These are phyloP conservation scores for Fraxinus pennsylvanica DNA, from an alignment of 257 asterid genomes.

Conservation along the genomic window DNA sequence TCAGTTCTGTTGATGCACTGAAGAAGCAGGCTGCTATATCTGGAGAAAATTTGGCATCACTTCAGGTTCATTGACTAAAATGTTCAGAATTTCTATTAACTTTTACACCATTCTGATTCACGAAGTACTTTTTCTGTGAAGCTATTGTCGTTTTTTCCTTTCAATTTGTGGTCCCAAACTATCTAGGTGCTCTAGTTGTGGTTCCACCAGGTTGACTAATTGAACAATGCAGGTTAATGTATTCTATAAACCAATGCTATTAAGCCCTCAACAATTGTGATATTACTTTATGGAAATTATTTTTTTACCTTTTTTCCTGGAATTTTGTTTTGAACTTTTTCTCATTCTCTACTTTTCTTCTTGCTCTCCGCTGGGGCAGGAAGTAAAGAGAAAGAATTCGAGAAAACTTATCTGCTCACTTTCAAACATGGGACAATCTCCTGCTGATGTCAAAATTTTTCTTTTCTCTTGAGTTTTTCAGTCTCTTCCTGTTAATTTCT, in stretches of 20 bases:
- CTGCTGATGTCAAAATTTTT: constrained; percentile 18
- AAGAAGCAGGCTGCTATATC: constrained; percentile 92
- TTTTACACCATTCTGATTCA: constrained; percentile 9
- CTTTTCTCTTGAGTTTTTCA: constrained; percentile 13
- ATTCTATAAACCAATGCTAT: constrained; percentile 18
- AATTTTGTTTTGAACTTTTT: neutral
- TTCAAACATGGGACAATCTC: constrained; percentile 14
- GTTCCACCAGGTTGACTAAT: constrained; percentile 14
- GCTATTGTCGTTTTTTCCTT: neutral
- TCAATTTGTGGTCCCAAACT: constrained; percentile 21
- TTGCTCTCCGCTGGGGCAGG: neutral
- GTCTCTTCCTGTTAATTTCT: constrained; percentile 12
- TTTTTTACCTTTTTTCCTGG: constrained; percentile 15
- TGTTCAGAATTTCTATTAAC: neutral
- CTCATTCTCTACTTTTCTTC: constrained; percentile 7
- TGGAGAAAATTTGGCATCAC: constrained; percentile 86
- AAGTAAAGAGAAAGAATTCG: constrained; percentile 1
- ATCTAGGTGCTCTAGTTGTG: constrained; percentile 13
- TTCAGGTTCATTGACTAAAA: constrained; percentile 58
- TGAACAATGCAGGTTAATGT: constrained; percentile 4
- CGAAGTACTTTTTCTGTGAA: constrained; percentile 20
- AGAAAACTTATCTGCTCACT: constrained; percentile 10
- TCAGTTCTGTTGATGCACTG: constrained; percentile 66
- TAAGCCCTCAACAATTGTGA: constrained; percentile 1
- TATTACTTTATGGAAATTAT: neutral